phyloP scores from a whole-genome alignment of 306 rosid genomes.

The Acacia confusa region DNA sequence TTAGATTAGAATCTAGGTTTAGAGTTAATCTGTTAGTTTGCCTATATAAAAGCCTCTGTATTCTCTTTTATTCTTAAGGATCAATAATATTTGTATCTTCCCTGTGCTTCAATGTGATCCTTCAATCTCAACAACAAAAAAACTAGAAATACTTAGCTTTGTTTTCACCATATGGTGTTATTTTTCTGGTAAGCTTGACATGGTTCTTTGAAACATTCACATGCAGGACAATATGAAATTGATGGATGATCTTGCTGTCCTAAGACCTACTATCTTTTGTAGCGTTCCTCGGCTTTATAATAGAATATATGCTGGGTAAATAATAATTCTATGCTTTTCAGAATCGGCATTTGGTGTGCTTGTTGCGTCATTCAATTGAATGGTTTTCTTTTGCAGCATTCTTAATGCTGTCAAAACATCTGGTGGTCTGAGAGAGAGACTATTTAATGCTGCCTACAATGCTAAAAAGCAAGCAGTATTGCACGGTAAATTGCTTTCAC shows the following conservation, averaged over 20 bases:
- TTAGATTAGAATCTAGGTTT: too few species aligned
- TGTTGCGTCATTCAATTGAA: conserved; percentile 34
- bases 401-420: conserved; percentile 85
- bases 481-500: conserved; percentile 55
- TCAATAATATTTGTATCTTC: too few species aligned
- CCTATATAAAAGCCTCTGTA: too few species aligned
- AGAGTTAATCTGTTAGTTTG: too few species aligned
- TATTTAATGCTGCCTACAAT: conserved; percentile 92
- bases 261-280: conserved; percentile 91
- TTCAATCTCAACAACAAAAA: background rate
- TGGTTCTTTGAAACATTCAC: conserved; percentile 27
- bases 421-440: conserved; percentile 80
- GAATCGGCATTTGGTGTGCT: conserved; percentile 23
- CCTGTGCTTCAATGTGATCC: too few species aligned
- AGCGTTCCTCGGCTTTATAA: conserved; percentile 98
- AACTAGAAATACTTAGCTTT: conserved; percentile 17
- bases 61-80: too few species aligned
- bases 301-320: conserved; percentile 95
- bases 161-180: conserved; percentile 9
- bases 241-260: conserved; percentile 83
- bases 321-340: conserved; percentile 9
- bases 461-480: conserved; percentile 87
- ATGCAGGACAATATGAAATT: conserved; percentile 93
- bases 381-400: conserved; percentile 54
- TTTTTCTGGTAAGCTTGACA: conserved; percentile 32